These are phyloP conservation scores for Ehretia macrophylla DNA, from an alignment of 257 asterid species.

Conservation along the genomic window DNA sequence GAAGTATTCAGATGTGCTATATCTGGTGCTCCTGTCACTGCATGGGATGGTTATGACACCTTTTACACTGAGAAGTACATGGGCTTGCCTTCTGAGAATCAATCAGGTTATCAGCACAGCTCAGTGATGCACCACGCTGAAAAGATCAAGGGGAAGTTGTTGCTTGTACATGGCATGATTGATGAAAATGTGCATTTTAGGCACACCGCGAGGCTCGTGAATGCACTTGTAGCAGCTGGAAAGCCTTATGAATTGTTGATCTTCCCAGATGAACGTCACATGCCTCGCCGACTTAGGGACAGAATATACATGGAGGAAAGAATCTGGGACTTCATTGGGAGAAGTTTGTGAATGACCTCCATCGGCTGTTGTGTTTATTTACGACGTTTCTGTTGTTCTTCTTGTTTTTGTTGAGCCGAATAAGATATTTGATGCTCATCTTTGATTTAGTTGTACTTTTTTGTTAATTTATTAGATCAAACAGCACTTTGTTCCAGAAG, in stretches of 20 bases:
- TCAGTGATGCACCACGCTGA: constrained; percentile 65
- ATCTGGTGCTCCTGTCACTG: constrained; percentile 94
- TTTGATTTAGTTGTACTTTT: neutral
- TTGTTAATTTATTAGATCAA: too few species aligned
- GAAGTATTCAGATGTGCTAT: constrained; percentile 65
- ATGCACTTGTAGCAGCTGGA: constrained; percentile 64
- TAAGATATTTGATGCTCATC: constrained; percentile 17
- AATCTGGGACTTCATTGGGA: constrained; percentile 80
- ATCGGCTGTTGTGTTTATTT: too few species aligned
- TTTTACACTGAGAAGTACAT: constrained; percentile 86
- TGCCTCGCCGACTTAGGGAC: constrained; percentile 67
- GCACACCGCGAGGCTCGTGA: constrained; percentile 89
- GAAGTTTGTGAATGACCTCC: constrained; percentile 48
- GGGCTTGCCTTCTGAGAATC: constrained; percentile 73
- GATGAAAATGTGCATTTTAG: constrained; percentile 95
- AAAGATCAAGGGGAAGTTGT: constrained; percentile 60
- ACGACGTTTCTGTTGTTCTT: neutral
- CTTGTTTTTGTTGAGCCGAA: constrained; percentile 5
- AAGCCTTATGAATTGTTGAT: constrained; percentile 69
- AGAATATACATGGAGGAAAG: constrained; percentile 87
- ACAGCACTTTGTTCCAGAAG: too few species aligned
- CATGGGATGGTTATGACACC: constrained; percentile 94
- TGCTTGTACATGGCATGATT: constrained; percentile 92
- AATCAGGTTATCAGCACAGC: constrained; percentile 40
- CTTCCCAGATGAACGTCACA: constrained; percentile 94